Conservation (phyloP, 192 early-diverging fungal genomes). For the Coemansia sp. region DNA sequence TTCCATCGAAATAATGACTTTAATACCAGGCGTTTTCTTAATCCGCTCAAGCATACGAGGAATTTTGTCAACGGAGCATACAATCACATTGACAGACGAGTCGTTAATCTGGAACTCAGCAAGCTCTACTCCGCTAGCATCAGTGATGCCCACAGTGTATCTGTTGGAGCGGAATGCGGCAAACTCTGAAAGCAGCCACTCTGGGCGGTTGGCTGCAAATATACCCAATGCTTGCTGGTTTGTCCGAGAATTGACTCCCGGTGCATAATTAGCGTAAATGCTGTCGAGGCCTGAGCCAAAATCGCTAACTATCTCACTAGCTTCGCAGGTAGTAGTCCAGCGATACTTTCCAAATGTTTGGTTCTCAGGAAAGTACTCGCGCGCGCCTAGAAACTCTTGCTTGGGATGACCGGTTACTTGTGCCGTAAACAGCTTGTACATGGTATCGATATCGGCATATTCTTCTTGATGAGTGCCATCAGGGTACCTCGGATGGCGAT, state of each 20-base stretch:
- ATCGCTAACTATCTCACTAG: neutral
- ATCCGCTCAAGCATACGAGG: neutral
- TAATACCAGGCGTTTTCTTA: neutral
- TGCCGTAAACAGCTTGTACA: neutral
- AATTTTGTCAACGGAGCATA: too few relatives aligned
- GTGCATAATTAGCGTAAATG: neutral
- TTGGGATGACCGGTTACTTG: neutral
- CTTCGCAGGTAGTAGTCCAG: neutral
- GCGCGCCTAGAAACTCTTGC: neutral
- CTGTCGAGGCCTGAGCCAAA: neutral
- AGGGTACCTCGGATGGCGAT: neutral
- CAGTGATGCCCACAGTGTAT: neutral
- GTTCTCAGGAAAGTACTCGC: neutral
- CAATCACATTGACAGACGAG: neutral
- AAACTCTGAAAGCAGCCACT: neutral
- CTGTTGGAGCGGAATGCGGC: neutral
- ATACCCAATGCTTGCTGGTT: neutral
- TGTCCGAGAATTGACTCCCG: neutral
- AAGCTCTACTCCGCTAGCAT: neutral
- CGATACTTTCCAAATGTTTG: neutral
- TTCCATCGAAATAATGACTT: too few relatives aligned
- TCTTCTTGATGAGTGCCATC: neutral
- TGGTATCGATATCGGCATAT: neutral
- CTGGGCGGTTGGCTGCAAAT: neutral
- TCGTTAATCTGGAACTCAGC: neutral